Evolutionary conservation across 257 asterid genomes (phyloP).

Genomic region (Fraxinus pennsylvanica): DNA sequence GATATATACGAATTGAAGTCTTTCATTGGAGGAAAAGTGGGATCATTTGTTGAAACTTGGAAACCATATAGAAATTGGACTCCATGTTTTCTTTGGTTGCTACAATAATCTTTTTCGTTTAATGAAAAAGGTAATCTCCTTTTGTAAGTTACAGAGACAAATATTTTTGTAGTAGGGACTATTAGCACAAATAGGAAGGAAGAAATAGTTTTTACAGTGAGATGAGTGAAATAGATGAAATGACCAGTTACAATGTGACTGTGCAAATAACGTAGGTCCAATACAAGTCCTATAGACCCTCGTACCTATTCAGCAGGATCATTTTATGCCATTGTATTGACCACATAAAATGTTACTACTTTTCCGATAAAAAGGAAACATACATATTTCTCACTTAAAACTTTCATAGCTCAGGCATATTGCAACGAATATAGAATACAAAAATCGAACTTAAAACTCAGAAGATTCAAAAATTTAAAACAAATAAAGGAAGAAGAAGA

Average conservation of each 20-base stretch:
- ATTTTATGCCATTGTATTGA: not conserved
- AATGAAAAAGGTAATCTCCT: conserved; percentile 75
- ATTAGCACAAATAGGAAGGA: not conserved
- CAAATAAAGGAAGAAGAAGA: too few relatives aligned
- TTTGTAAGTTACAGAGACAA: not conserved
- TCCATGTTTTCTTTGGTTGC: conserved; percentile 99
- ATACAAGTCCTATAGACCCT: not conserved
- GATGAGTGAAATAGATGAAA: not conserved
- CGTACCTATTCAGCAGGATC: not conserved
- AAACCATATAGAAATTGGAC: conserved; percentile 97
- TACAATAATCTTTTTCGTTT: conserved; percentile 92
- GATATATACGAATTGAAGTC: conserved; percentile 88
- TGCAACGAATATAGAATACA: too few relatives aligned
- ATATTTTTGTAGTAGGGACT: not conserved
- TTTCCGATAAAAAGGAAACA: not conserved
- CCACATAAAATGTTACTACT: not conserved
- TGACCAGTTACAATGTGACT: not conserved
- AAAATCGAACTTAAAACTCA: too few relatives aligned
- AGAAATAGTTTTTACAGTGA: not conserved
- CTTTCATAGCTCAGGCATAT: too few relatives aligned
- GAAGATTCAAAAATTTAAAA: too few relatives aligned
- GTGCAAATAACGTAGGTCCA: not conserved
- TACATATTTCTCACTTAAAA: too few relatives aligned
- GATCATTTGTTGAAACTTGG: conserved; percentile 93
- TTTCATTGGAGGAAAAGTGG: conserved; percentile 98